Base-by-base conservation (phyloP, 805 yeast species). In the Suhomyces canberraensis region DNA sequence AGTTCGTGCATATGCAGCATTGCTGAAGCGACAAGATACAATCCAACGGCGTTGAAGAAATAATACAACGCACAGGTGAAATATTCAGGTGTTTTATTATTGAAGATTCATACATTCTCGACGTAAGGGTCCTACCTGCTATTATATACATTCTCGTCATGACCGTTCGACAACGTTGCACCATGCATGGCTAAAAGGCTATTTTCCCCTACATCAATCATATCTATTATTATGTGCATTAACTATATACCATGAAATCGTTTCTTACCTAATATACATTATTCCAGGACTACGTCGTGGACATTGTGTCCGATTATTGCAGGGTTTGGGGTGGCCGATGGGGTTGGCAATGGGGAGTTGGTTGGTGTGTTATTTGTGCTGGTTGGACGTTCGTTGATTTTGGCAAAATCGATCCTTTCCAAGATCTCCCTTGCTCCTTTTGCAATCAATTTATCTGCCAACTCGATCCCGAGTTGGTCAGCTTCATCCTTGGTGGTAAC, bases 361-460 rank as follows among this genome's bases (percentile, higher is more conserved):
- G 21, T 25, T 16, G 35, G 35, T 16, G 37, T 34, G 30, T 20
- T 34, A 25, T 34, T 29, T 15, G 29, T 32, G 25, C 32, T 40
- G 28, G 26, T 24, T 20, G 69, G 69, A 13, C 61, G 57, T 42
- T 61, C 61, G 47, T 72, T 69, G 41, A 84, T 76, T 56, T 75
- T 79, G 37, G 78, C 81, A 48, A 79, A 79, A 53, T 88, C 85
- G 47, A 91, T 86, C 46, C 71, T 79, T 50, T 88, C 93, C 47
- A 91, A 72, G 33, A 91, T 91, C 37, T 65, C 67, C 58, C 83
- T 86, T 11, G 95, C 98, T 29, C 98, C 98, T 42, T 75, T 72
- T 13, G 68, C 74, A 29, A 81, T 73, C 65, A 91, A 71, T 48
- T 62, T 66, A 26, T 71, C 66, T 15, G 95, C 97, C 45, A 93